phyloP scores from a whole-genome alignment of 2,329 filamentous ascomycete genomes.

The Neofusicoccum sp. region DNA sequence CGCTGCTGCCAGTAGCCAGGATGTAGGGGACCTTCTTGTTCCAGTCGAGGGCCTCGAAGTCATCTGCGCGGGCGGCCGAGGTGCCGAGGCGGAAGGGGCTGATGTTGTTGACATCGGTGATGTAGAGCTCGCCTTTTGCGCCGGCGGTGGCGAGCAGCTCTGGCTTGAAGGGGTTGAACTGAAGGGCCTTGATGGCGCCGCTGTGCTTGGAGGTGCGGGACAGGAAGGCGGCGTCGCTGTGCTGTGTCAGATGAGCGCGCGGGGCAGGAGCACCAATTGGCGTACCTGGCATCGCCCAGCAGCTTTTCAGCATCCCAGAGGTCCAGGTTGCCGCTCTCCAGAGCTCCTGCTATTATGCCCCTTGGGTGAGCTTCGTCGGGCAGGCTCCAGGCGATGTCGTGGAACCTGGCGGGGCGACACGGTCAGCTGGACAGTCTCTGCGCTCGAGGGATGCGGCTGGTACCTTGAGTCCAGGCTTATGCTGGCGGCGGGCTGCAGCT shows the following conservation, averaged over 20 bases:
- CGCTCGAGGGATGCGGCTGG: neutral
- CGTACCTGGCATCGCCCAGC: constrained; percentile 50
- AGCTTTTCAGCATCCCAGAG: constrained; percentile 85
- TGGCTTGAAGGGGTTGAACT: constrained; percentile 92
- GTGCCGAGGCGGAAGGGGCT: constrained; percentile 89
- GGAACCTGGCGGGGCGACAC: constrained; percentile 64
- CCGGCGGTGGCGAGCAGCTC: constrained; percentile 91
- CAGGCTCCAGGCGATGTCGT: constrained; percentile 92
- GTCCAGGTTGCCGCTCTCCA: constrained; percentile 91
- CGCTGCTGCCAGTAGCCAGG: constrained; percentile 86
- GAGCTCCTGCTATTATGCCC: constrained; percentile 89
- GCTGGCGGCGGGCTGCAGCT: constrained; percentile 81
- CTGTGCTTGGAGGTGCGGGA: constrained; percentile 86
- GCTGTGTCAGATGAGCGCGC: constrained; percentile 28
- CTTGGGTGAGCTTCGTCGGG: constrained; percentile 73
- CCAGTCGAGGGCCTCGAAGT: constrained; percentile 96
- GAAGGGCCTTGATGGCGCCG: constrained; percentile 87
- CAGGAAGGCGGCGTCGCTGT: constrained; percentile 68
- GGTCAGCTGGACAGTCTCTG: neutral
- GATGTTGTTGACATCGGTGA: constrained; percentile 91
- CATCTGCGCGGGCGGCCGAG: constrained; percentile 82
- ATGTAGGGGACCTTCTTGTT: constrained; percentile 98
- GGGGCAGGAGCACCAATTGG: neutral
- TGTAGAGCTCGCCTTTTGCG: constrained; percentile 91
- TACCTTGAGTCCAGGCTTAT: constrained; percentile 90